Percentiles rank a stretch among this genome's conserved stretches.
Evolutionary conservation across 805 yeast genomes (phyloP).

Genomic region (Ogataea degrootiae): DNA sequence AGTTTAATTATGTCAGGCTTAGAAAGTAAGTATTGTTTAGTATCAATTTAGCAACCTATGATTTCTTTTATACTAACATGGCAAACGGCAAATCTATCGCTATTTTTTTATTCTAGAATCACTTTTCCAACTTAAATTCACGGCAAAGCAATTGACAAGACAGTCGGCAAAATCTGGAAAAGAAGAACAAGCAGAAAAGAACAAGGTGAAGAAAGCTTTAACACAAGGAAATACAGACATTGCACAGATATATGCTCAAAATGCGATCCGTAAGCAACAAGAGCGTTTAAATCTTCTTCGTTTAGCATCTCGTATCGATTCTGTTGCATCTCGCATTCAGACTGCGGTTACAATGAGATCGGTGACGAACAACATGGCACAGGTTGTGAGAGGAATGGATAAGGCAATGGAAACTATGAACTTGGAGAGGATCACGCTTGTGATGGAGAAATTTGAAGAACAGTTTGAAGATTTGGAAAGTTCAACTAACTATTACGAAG

Average conservation of each 20-base stretch:
- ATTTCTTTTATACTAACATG: constrained; percentile 6
- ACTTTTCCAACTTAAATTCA: constrained; percentile 69
- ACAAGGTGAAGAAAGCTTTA: constrained; percentile 85
- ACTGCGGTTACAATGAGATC: constrained; percentile 98
- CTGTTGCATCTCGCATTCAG: constrained; percentile 92
- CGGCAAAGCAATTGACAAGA: constrained; percentile 86
- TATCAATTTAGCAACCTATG: background rate
- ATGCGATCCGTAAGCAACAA: constrained; percentile 86
- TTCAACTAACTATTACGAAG: constrained; percentile 86
- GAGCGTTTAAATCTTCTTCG: constrained; percentile 79
- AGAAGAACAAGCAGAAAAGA: constrained; percentile 83
- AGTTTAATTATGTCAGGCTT: constrained; percentile 32
- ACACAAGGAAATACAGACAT: constrained; percentile 84
- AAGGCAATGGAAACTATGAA: constrained; percentile 94
- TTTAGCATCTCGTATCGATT: constrained; percentile 86
- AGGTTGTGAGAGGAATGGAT: constrained; percentile 94
- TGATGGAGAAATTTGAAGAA: constrained; percentile 94
- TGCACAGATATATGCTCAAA: constrained; percentile 91
- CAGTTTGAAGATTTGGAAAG: constrained; percentile 97
- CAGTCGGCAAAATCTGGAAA: constrained; percentile 90
- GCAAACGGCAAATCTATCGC: no score
- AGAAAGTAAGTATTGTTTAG: constrained; percentile 32
- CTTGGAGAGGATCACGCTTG: constrained; percentile 82
- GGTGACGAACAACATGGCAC: constrained; percentile 90
- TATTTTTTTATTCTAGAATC: constrained; percentile 37